Percentiles rank a stretch among this genome's conserved stretches.
Conservation (phyloP, 139 green algal genomes). For the Chlamydomonas sphaeroides region DNA sequence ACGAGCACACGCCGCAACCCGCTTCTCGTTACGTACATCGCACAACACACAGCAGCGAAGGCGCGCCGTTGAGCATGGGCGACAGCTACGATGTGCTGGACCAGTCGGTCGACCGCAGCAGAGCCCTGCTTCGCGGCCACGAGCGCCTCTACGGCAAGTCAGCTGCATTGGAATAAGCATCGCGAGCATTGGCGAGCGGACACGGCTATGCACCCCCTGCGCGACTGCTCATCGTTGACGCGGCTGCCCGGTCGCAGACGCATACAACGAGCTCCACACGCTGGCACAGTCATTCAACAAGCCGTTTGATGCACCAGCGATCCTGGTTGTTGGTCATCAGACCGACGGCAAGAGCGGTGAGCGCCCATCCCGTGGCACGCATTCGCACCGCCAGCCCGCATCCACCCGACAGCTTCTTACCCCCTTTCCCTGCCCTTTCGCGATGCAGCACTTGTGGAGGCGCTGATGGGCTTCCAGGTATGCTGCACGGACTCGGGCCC, state of each 20-base stretch:
- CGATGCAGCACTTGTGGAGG: constrained; percentile 89
- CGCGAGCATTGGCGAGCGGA: background rate
- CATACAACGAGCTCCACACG: constrained; percentile 92
- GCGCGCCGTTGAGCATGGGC: too few species aligned
- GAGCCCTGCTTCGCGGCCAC: constrained; percentile 2
- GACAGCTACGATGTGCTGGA: constrained; percentile 13
- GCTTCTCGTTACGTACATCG: too few species aligned
- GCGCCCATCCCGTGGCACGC: background rate
- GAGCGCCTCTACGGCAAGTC: constrained; percentile 27
- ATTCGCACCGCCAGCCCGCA: background rate
- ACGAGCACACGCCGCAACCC: too few species aligned
- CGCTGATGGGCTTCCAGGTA: constrained; percentile 91
- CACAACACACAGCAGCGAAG: too few species aligned
- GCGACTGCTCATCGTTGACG: background rate
- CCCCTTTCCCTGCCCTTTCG: background rate
- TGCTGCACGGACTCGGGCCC: too few species aligned
- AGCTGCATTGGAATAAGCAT: background rate
- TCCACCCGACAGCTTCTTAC: too few species aligned
- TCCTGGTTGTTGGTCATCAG: constrained; percentile 95
- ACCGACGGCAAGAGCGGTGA: constrained; percentile 95
- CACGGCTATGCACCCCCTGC: background rate
- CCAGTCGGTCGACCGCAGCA: background rate
- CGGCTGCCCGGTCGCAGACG: constrained; percentile 63
- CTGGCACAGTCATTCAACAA: constrained; percentile 95
- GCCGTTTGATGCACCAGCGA: constrained; percentile 95